Conservation (phyloP, 441 rosid genomes). For the Gossypium armourianum region DNA sequence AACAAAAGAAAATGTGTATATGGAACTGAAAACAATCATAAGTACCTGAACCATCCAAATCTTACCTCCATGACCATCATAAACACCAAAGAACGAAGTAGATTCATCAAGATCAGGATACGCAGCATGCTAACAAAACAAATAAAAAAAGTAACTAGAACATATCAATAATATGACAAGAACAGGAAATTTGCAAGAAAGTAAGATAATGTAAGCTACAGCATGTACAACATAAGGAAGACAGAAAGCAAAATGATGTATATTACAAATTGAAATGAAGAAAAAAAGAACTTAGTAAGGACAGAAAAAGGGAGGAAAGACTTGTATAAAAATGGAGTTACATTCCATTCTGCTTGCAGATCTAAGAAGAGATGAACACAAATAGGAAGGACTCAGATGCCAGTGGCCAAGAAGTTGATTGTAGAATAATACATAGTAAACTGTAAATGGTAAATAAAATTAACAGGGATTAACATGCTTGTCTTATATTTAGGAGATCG, state of each 20-base stretch:
- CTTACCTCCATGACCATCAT: slow-evolving; percentile 99
- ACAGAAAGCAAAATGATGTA: neutral
- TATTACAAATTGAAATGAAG: neutral
- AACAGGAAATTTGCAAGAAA: neutral
- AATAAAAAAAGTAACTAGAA: slow-evolving; percentile 11
- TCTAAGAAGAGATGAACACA: neutral
- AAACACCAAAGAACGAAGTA: slow-evolving; percentile 85
- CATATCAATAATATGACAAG: neutral
- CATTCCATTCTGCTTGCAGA: neutral
- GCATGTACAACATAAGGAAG: neutral
- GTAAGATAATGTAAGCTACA: neutral
- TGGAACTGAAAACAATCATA: slow-evolving; percentile 4
- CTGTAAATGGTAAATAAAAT: neutral
- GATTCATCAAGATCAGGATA: slow-evolving; percentile 59
- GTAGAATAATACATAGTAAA: neutral
- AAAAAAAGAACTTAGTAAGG: neutral
- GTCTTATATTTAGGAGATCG: neutral
- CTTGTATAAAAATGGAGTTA: neutral
- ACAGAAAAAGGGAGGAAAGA: neutral
- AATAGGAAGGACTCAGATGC: neutral
- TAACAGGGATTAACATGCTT: neutral
- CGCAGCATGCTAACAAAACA: slow-evolving; percentile 61
- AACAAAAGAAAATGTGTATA: slow-evolving; percentile 9
- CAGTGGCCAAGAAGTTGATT: neutral
- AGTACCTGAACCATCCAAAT: slow-evolving; percentile 16